Evolutionary conservation across 257 asterid genomes (phyloP).

Genomic region (Handroanthus guayacan): DNA sequence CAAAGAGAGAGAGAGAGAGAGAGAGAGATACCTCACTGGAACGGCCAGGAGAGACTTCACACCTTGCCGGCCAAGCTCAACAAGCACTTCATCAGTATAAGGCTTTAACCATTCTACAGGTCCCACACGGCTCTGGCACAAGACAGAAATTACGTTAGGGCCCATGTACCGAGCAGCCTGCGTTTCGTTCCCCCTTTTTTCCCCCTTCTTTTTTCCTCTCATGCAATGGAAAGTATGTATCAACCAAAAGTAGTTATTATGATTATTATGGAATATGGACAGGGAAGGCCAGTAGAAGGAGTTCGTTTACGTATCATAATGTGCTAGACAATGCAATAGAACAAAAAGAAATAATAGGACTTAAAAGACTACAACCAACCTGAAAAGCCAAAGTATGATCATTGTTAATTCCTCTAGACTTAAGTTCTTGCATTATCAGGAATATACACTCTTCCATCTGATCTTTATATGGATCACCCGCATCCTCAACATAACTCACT

Average conservation of each 20-base stretch:
- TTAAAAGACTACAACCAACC: constrained; percentile 50
- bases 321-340: background rate
- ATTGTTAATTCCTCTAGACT: constrained; percentile 72
- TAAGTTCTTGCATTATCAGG: constrained; percentile 91
- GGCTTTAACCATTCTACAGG: constrained; percentile 99
- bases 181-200: background rate
- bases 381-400: constrained; percentile 89
- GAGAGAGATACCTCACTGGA: constrained; percentile 74
- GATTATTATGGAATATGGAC: no score
- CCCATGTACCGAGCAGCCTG: background rate
- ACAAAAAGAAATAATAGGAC: background rate
- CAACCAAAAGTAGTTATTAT: background rate
- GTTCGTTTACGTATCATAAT: no score
- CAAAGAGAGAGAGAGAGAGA: constrained; percentile 14
- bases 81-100: constrained; percentile 95
- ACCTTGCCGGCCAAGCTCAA: constrained; percentile 91
- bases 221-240: background rate
- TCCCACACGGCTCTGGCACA: constrained; percentile 90
- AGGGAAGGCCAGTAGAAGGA: no score
- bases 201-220: background rate
- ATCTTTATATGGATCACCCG: constrained; percentile 91
- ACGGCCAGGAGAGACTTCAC: constrained; percentile 88
- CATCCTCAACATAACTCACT: constrained; percentile 87
- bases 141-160: constrained; percentile 8
- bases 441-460: constrained; percentile 97